These are phyloP conservation scores for Chalara sp. DNA, from an alignment of 2,329 filamentous ascomycete species.

Conservation along the genomic window DNA sequence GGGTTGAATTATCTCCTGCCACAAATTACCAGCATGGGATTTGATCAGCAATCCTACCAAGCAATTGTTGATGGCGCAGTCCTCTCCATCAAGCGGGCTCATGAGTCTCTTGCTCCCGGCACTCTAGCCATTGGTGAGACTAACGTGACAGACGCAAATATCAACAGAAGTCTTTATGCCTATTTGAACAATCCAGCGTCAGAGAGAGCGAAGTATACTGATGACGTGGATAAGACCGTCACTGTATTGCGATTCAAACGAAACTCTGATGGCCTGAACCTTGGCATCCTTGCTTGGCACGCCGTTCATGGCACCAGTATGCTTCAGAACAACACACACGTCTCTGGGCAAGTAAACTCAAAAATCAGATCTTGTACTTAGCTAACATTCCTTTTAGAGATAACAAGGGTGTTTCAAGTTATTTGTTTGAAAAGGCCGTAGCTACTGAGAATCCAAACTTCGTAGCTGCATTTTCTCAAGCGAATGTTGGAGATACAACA, in stretches of 20 bases:
- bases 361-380: neutral
- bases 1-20: constrained; percentile 93
- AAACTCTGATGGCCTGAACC: constrained; percentile 64
- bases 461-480: constrained; percentile 86
- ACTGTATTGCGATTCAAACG: constrained; percentile 74
- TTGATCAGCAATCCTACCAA: constrained; percentile 76
- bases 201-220: constrained; percentile 63
- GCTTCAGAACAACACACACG: constrained; percentile 82
- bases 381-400: constrained; percentile 30
- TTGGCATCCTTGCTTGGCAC: constrained; percentile 81
- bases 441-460: constrained; percentile 58
- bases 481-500: constrained; percentile 83
- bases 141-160: constrained; percentile 65
- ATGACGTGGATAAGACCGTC: constrained; percentile 63
- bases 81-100: constrained; percentile 73
- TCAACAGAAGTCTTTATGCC: constrained; percentile 81
- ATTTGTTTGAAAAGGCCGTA: constrained; percentile 70
- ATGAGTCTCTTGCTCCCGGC: constrained; percentile 59
- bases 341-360: constrained; percentile 49
- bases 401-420: constrained; percentile 89
- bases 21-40: constrained; percentile 81
- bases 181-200: constrained; percentile 77
- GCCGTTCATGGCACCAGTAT: constrained; percentile 78
- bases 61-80: constrained; percentile 86
- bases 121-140: constrained; percentile 64